phyloP scores from a whole-genome alignment of 1,284 basidiomycete genomes.

The Fomitiporia mediterranea region DNA sequence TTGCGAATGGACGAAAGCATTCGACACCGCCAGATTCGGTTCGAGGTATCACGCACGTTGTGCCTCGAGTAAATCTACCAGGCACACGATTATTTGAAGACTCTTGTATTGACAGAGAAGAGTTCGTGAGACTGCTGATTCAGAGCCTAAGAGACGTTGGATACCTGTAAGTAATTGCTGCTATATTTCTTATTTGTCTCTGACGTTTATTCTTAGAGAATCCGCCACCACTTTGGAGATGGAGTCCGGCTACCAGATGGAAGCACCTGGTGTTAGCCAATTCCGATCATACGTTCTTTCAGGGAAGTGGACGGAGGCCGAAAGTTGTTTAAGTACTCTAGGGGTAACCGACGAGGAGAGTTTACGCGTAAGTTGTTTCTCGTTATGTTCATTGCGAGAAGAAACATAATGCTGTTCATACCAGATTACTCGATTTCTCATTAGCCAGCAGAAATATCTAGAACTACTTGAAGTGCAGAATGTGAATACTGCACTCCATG shows the following conservation, averaged over 20 bases:
- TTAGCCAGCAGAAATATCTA: constrained; percentile 94
- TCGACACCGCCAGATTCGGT: constrained; percentile 1
- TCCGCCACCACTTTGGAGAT: constrained; percentile 84
- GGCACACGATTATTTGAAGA: constrained; percentile 72
- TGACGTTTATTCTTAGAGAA: constrained; percentile 48
- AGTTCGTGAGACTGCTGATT: constrained; percentile 86
- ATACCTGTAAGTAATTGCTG: constrained; percentile 72
- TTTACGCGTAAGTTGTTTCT: constrained; percentile 49
- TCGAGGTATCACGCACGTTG: constrained; percentile 24
- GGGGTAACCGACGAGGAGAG: constrained; percentile 63
- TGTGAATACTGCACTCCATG: constrained; percentile 78
- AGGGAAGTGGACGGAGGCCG: constrained; percentile 83
- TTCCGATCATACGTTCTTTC: constrained; percentile 82
- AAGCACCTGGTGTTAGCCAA: constrained; percentile 71
- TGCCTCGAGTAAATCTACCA: constrained; percentile 59
- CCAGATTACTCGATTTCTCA: constrained; percentile 81
- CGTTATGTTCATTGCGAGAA: constrained; percentile 24
- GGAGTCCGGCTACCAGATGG: constrained; percentile 90
- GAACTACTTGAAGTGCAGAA: constrained; percentile 86
- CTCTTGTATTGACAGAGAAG: constrained; percentile 78
- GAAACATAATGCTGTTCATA: constrained; percentile 17
- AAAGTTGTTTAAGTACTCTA: constrained; percentile 63
- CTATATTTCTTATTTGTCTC: background rate
- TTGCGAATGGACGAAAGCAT: constrained; percentile 13
- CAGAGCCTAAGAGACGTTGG: constrained; percentile 92